Conservation (phyloP, 2,329 filamentous ascomycete species). For the Xylaria sp. region DNA sequence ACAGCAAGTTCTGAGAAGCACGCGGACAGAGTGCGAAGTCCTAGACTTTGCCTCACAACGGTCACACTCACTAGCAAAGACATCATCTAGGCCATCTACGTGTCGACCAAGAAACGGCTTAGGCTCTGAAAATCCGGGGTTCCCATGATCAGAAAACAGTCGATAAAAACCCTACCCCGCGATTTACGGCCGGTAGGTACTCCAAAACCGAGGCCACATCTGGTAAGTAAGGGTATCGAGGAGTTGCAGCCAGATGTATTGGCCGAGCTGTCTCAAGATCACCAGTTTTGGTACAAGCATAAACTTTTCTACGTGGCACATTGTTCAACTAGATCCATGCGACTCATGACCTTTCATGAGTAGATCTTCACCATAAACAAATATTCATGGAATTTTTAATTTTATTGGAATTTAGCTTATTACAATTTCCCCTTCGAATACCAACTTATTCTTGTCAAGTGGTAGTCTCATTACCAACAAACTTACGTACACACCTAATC, state of each 20-base stretch:
- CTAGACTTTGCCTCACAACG: constrained; percentile 27
- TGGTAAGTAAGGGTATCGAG: too few relatives aligned
- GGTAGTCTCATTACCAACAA: not conserved
- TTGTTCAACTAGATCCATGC: constrained; percentile 8
- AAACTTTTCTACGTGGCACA: constrained; percentile 1
- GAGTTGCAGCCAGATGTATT: not conserved
- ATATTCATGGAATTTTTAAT: too few relatives aligned
- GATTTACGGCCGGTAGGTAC: constrained; percentile 4
- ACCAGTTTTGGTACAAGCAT: constrained; percentile 3
- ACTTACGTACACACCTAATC: constrained; percentile 5
- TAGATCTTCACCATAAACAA: too few relatives aligned
- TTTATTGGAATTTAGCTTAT: too few relatives aligned
- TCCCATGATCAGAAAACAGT: constrained; percentile 25
- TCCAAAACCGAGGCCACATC: constrained; percentile 4
- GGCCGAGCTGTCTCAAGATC: not conserved
- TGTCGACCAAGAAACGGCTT: constrained; percentile 2
- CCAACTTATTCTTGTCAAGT: not conserved
- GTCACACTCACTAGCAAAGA: constrained; percentile 19
- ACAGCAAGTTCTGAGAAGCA: constrained; percentile 26
- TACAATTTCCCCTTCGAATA: not conserved
- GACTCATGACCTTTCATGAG: constrained; percentile 18
- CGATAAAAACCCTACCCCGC: not conserved
- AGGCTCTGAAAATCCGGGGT: constrained; percentile 14
- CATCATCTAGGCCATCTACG: not conserved
- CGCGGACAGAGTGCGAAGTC: constrained; percentile 19